These are phyloP conservation scores for Berkeleyomyces rouxiae DNA, from an alignment of 2,329 filamentous ascomycete species.

Conservation along the genomic window DNA sequence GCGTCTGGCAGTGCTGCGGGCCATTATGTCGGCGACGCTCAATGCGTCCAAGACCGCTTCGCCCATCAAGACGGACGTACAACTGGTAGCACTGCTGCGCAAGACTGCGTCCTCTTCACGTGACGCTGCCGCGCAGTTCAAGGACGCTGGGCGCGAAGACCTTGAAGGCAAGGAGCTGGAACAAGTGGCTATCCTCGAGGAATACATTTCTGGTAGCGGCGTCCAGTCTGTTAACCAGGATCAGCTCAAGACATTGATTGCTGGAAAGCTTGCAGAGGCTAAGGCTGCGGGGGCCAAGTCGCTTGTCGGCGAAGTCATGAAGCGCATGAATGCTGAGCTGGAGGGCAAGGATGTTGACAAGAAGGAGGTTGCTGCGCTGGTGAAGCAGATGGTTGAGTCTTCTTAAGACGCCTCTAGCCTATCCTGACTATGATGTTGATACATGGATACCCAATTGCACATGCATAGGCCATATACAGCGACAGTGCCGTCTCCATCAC, in stretches of 20 bases:
- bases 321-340: constrained; percentile 36
- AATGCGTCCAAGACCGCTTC: constrained; percentile 58
- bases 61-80: constrained; percentile 54
- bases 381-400: constrained; percentile 31
- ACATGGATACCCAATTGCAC: neutral
- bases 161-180: constrained; percentile 52
- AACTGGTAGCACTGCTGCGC: constrained; percentile 50
- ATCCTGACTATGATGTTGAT: neutral
- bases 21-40: constrained; percentile 50
- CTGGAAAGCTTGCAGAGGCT: constrained; percentile 33
- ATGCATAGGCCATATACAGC: neutral
- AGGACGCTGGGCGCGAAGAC: constrained; percentile 46
- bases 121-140: constrained; percentile 47
- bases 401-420: neutral
- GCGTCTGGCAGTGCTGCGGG: constrained; percentile 51
- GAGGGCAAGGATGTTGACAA: constrained; percentile 50
- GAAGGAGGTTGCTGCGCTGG: constrained; percentile 40
- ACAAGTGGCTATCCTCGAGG: constrained; percentile 48
- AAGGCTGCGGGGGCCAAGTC: constrained; percentile 30
- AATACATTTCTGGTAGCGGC: constrained; percentile 43
- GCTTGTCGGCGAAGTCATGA: constrained; percentile 45
- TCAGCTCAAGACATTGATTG: constrained; percentile 39
- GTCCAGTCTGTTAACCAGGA: constrained; percentile 41
- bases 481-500: neutral
- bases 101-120: constrained; percentile 42